Evolutionary conservation across 176 grass and related monocot genomes (phyloP), one percentile per base, ranked within the genome.

Genomic region (Avena atlantica): DNA sequence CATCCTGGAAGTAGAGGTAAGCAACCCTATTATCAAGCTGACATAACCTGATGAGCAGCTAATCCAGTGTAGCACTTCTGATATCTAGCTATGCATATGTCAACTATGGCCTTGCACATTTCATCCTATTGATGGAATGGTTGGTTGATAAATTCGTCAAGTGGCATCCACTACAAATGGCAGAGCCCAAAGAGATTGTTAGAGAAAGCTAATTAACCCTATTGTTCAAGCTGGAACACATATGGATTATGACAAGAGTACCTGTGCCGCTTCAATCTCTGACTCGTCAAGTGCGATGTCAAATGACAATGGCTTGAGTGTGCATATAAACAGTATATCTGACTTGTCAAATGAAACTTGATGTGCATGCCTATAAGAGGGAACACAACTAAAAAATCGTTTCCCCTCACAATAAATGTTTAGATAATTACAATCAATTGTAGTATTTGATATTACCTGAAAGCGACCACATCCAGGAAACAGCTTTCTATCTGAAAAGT

Each of bases 271-370:
- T 90, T 86, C 76, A 20, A 95, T 95, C 78, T 92, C 93, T 17
- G 75, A 81, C 36, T 82, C 83, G 73, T 95, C 93, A 3, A 92
- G 84, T 71, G 86, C 82, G 45, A 95, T 84, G 31, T 92, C 83
- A 85, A 76, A 89, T 55, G 93, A 88, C 7, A 89, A 36, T 60
- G 93, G 90, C 74, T 95, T 90, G 20, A 95, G 87, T 86, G 91
- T 88, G 64, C 93, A 92, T 77, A 92, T 74, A 60, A 95, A 92
- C 63, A 95, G 86, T 81, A 95, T 86, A 89, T 95, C 93, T 44
- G 88, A 92, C 62, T 92, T 92, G 56, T 90, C 93, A 40, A 95
- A 95, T 70, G 47, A 77, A 44, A 90, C 90, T 60, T 82, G 85
- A 64, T 95, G 90, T 70, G 90, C 90, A 89, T 95, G 90, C 83